Conservation (phyloP, 441 rosid genomes). For the Brassica balearica region DNA sequence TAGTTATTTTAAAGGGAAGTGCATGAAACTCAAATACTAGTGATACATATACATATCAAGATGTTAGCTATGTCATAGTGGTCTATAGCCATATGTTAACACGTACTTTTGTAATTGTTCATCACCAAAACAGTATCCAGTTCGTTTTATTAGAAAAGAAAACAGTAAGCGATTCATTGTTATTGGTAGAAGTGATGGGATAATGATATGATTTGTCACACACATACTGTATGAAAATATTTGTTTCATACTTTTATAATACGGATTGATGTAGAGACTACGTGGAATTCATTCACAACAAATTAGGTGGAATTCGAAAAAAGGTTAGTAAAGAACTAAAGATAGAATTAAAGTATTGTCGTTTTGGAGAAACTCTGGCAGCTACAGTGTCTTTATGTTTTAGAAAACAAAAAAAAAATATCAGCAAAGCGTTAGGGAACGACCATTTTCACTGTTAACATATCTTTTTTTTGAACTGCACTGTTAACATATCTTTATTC, state of each 20-base stretch:
- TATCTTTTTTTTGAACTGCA: conserved; percentile 14
- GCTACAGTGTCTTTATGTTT: conserved; percentile 13
- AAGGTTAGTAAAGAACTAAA: background rate
- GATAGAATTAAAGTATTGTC: background rate
- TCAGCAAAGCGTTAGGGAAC: conserved; percentile 21
- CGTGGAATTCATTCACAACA: conserved; percentile 22
- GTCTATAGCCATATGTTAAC: background rate
- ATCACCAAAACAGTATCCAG: background rate
- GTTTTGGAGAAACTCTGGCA: conserved; percentile 10
- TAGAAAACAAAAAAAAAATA: background rate
- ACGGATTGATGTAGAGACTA: conserved; percentile 7
- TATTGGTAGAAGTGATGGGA: background rate
- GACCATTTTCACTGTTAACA: conserved; percentile 29
- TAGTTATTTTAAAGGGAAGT: too few relatives aligned
- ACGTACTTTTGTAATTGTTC: background rate
- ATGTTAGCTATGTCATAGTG: too few relatives aligned
- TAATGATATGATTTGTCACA: background rate
- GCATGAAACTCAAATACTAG: too few relatives aligned
- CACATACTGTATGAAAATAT: background rate
- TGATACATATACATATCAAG: too few relatives aligned
- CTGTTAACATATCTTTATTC: background rate
- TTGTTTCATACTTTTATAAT: background rate
- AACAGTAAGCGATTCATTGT: background rate
- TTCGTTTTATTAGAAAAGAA: background rate
- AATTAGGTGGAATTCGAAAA: conserved; percentile 1